Evolutionary conservation across 2,329 filamentous ascomycete species (phyloP).

Genomic region (Ophiocordyceps camponoti-leonardi): DNA sequence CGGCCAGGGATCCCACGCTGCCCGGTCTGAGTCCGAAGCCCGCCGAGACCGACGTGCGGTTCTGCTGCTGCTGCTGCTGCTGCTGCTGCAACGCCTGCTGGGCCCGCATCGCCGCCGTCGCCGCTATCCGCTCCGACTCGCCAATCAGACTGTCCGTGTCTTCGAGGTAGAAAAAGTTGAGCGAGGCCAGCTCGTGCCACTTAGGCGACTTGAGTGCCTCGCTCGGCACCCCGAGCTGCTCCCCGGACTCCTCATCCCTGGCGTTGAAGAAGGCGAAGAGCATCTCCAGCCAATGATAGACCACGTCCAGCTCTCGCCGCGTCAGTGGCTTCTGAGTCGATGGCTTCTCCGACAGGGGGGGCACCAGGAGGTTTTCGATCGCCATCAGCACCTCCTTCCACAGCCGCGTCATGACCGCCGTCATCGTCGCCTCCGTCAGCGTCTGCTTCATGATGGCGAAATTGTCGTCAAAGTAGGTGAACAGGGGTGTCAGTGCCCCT

Average conservation of each 20-base stretch:
- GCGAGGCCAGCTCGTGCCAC: slow-evolving; percentile 89
- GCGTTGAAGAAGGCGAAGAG: slow-evolving; percentile 94
- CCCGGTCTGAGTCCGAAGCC: slow-evolving; percentile 38
- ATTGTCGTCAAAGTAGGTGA: slow-evolving; percentile 94
- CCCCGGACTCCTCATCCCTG: slow-evolving; percentile 61
- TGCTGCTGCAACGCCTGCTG: slow-evolving; percentile 48
- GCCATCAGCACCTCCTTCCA: slow-evolving; percentile 97
- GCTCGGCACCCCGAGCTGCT: slow-evolving; percentile 72
- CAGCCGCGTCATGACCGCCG: slow-evolving; percentile 90
- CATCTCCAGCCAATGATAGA: slow-evolving; percentile 84
- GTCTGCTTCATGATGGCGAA: slow-evolving; percentile 99
- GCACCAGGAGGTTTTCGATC: slow-evolving; percentile 77
- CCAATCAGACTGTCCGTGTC: slow-evolving; percentile 79
- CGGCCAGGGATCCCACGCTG: slow-evolving; percentile 31
- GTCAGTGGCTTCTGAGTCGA: slow-evolving; percentile 70
- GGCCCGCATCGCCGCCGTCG: slow-evolving; percentile 58
- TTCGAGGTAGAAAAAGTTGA: slow-evolving; percentile 99
- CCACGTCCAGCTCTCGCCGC: slow-evolving; percentile 80
- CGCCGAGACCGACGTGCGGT: slow-evolving; percentile 54
- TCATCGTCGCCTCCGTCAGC: slow-evolving; percentile 88
- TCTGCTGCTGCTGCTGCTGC: slow-evolving; percentile 24
- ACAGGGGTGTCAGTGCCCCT: slow-evolving; percentile 66
- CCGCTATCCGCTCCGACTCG: slow-evolving; percentile 91
- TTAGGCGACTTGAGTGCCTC: slow-evolving; percentile 93
- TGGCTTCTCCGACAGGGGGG: slow-evolving; percentile 86